Evolutionary conservation across 352 stramenopile species (phyloP), one percentile per base, ranked within the genome.

Genomic region (Globisporangium rhizosaccharum): DNA sequence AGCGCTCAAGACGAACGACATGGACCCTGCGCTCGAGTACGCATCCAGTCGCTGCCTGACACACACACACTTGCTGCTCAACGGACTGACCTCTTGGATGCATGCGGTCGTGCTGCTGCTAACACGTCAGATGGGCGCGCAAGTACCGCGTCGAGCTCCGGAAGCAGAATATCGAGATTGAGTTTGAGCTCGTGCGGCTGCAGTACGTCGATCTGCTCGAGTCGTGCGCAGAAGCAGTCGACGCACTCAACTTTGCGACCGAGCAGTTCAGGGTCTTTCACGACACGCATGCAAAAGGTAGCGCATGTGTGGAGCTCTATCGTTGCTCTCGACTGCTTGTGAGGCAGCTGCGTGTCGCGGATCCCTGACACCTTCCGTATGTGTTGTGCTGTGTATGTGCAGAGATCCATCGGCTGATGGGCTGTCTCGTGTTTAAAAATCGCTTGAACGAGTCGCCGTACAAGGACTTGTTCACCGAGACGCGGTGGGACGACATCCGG

Each of bases 141-240:
- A 63, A 71, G 55, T 66, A 90, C 37, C 79, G 76, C 20, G 70
- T 79, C 0, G 71, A 87, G 26, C 63, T 92, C 41, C 62, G 61
- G 23, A 59, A 53, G 26, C 67, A 88, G 20, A 62, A 76, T 20
- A 79, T 90, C 46, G 76, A 90, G 53, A 78, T 96, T 26, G 85
- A 94, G 62, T 96, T 94, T 63, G 76, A 93, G 56, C 65, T 96
- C 4, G 73, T 90, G n/a, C 75, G 83, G 1, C 71, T 94, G 49
- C 85, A 91, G 57, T 96, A 92, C 58, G 68, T 96, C 25, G 76
- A 90, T 36, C 66, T 87, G 18, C 70, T 92, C 25, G 78, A 90
- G 54, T 78, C 56, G 26, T 88, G 78, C 18, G 63, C 74, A 12
- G 69, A 88, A 18, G 79, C 85, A 23, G 77, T 90, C 67, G 82